Percentiles rank a stretch among this genome's conserved stretches.
Evolutionary conservation across 1,139 yeast genomes (phyloP).

Genomic region (Lodderomyces elongisporus): DNA sequence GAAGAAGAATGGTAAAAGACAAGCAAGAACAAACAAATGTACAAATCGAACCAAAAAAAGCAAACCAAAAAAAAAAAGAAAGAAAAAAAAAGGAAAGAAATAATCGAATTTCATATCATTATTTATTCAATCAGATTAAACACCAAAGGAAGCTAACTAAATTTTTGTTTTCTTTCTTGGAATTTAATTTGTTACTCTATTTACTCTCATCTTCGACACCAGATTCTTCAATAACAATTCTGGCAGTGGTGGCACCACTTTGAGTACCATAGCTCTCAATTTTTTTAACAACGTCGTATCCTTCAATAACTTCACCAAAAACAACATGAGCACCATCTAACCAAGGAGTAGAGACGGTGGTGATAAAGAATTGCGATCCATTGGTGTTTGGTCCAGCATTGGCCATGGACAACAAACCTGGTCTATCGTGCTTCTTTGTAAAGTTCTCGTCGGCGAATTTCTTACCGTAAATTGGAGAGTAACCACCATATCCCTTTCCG

Average conservation of each 20-base stretch:
- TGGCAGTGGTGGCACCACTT: constrained; percentile 24
- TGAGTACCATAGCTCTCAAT: constrained; percentile 32
- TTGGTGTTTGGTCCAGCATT: constrained; percentile 42
- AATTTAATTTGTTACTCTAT: neutral
- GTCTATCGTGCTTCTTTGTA: constrained; percentile 28
- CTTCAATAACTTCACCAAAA: constrained; percentile 39
- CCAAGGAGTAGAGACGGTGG: constrained; percentile 42
- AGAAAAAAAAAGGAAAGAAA: neutral
- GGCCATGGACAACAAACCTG: constrained; percentile 40
- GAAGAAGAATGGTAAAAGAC: too few relatives aligned
- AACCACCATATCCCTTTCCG: constrained; percentile 40
- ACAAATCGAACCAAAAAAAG: neutral
- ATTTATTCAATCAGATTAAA: too few relatives aligned
- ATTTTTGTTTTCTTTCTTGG: neutral
- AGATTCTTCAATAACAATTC: constrained; percentile 35
- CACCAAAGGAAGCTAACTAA: too few relatives aligned
- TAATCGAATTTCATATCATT: too few relatives aligned
- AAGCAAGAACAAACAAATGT: too few relatives aligned
- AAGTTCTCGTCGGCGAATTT: constrained; percentile 39
- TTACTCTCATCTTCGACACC: constrained; percentile 17
- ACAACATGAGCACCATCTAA: constrained; percentile 41
- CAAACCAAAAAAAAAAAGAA: neutral
- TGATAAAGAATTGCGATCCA: constrained; percentile 40
- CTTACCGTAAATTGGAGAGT: constrained; percentile 32
- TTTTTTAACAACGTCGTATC: constrained; percentile 34